phyloP scores from a whole-genome alignment of 139 green algal genomes.

The Chlamydomonas eustigma region DNA sequence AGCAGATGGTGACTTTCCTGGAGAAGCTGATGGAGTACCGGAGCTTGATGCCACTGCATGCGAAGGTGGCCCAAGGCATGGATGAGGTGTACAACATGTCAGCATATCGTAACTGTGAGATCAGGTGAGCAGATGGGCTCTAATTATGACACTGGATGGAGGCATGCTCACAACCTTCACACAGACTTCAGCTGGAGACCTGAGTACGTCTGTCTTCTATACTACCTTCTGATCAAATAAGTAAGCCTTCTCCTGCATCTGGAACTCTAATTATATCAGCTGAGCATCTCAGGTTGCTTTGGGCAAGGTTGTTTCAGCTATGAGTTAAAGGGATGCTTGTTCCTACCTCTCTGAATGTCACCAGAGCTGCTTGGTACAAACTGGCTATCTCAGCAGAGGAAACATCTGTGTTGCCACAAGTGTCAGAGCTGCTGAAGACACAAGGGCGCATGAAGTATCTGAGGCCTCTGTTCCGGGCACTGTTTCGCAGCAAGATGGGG shows the following conservation, averaged over 20 bases:
- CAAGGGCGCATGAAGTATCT: constrained; percentile 55
- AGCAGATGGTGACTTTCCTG: constrained; percentile 48
- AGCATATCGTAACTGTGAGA: constrained; percentile 64
- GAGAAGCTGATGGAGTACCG: constrained; percentile 61
- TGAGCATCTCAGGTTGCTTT: too few species aligned
- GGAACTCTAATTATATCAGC: too few species aligned
- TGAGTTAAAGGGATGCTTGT: too few species aligned
- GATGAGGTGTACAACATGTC: constrained; percentile 59
- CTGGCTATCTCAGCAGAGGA: constrained; percentile 68
- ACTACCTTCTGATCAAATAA: too few species aligned
- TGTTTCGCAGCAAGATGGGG: constrained; percentile 44
- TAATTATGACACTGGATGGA: too few species aligned
- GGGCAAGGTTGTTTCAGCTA: too few species aligned
- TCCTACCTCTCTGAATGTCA: neutral
- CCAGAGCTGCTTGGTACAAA: constrained; percentile 29
- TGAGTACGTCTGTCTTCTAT: too few species aligned
- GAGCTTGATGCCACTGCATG: constrained; percentile 22
- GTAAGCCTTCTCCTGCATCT: too few species aligned
- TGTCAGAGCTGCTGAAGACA: constrained; percentile 50
- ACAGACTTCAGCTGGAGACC: too few species aligned
- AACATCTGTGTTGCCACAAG: constrained; percentile 32
- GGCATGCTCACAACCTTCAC: too few species aligned
- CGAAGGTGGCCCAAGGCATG: constrained; percentile 33
- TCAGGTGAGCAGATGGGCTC: constrained; percentile 48
- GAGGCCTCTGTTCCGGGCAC: constrained; percentile 34